Evolutionary conservation across 2,329 filamentous ascomycete species (phyloP).

Genomic region (Aspergillus ruber): DNA sequence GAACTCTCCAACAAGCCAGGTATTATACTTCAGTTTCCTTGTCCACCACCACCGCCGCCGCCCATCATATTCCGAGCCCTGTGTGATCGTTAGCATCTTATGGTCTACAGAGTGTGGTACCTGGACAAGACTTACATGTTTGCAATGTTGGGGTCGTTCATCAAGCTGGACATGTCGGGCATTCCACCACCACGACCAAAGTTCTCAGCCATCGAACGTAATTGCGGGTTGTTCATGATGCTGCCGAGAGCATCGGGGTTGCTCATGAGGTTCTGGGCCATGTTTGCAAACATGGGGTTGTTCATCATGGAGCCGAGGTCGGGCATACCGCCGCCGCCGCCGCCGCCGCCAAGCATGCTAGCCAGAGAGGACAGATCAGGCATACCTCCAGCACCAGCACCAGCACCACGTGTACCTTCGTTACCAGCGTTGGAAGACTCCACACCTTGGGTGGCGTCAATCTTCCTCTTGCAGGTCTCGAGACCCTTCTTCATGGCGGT

Average conservation of each 20-base stretch:
- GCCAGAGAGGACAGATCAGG: slow-evolving; percentile 66
- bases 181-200: slow-evolving; percentile 72
- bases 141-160: slow-evolving; percentile 87
- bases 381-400: slow-evolving; percentile 49
- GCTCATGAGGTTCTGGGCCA: slow-evolving; percentile 96
- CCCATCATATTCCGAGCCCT: slow-evolving; percentile 66
- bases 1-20: too few species aligned
- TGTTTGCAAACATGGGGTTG: slow-evolving; percentile 96
- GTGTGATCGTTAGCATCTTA: slow-evolving; percentile 10
- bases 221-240: slow-evolving; percentile 86
- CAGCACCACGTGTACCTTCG: slow-evolving; percentile 36
- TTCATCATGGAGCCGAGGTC: slow-evolving; percentile 83
- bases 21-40: slow-evolving; percentile 16
- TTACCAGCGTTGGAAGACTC: slow-evolving; percentile 47
- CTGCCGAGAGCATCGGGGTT: slow-evolving; percentile 90
- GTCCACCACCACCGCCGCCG: slow-evolving; percentile 43
- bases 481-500: slow-evolving; percentile 97
- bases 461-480: slow-evolving; percentile 83
- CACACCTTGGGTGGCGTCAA: slow-evolving; percentile 67
- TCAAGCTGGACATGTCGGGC: slow-evolving; percentile 77
- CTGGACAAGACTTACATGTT: slow-evolving; percentile 68
- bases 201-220: slow-evolving; percentile 79
- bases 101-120: not conserved
- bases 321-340: slow-evolving; percentile 66
- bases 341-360: slow-evolving; percentile 62